Base-by-base conservation (phyloP, 2,329 filamentous ascomycete genomes). In the Monosporascus sp. region DNA sequence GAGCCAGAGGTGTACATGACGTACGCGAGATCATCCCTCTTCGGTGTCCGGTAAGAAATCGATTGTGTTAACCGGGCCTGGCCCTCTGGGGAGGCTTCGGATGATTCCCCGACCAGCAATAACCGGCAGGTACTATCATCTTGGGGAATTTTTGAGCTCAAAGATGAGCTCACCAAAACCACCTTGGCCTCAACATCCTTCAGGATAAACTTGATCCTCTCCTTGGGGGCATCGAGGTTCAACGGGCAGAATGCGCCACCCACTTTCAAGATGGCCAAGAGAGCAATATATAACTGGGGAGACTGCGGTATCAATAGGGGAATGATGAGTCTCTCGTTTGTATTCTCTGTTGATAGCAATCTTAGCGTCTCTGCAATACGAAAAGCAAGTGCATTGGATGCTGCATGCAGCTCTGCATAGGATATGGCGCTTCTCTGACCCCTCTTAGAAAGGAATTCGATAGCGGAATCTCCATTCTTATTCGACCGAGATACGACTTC, bases 1-100 rank as follows among this genome's bases (percentile, higher is more conserved):
- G 90, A 95, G 3, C 91, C 91, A 46, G 90, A 95, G 1, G 92
- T 96, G 68, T 96, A 97, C 84, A 96, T 91, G 55, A 96, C 83
- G 73, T 97, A 97, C 24, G 92, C 91, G 24, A 92, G 68, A 55
- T 80, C 73, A 1, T 73, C 63, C 1, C 56, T 34, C 14, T 40
- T 51, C 3, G 64, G 60, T 37, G 57, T 41, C 47, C 53, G 55
- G 40, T 53, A 50, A 11, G 51, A 34, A 24, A 16, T 27, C 16
- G 5, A 27, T 27, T 22, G 20, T 14, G 22, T 22, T 46, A 24
- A 31, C 14, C 16, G 14, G 17, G 16, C 8, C 22, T 34, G 19
- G 37, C 22, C 31, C 7, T 40, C 48, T 5, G 14, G 24, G 4
- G 34, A 27, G 22, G 55, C 19, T 38, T 61, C 58, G 9, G 34